Base-by-base conservation (phyloP, 1,139 yeast species). In the Protomyces pachydermus region DNA sequence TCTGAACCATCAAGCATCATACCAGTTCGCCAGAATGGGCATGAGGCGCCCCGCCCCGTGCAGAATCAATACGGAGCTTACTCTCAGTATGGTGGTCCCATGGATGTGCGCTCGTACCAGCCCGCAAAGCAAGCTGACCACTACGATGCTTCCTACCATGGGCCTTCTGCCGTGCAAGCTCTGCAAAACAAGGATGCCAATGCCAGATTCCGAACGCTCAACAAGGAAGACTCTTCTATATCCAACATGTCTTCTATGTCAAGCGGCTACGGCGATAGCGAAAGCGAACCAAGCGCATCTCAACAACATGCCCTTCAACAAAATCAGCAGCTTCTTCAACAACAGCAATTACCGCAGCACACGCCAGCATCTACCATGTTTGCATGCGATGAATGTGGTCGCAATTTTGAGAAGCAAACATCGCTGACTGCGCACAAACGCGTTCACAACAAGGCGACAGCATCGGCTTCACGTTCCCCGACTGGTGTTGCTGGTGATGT, bases 301-400 rank as follows among this genome's bases (percentile, higher is more conserved):
- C 48, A 42, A 6, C 48, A 42, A 16, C 9, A 37, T 37, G 16
- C 14, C 5, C 12, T 14, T 12, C 42, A 38, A 12, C 42, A 38
- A 16, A 18, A 38, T 38, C 42, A 38, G 42, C n/a, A 4, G 18
- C 42, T 3, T 14, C 14, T 14, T 14, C 42, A 4, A 37, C 16
- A 12, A 3, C 42, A 14, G 16, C 42, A 37, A 9, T n/a, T 14
- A 37, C 42, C 5, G 14, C 42, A 37, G 4, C 42, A 37, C 12
- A 9, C 16, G 25, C 48, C 48, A 20, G 23, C 25, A 18, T 18
- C 48, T 5, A 18, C 20, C 5, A 10, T 14, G n/a, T 65, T 38
- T 23, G 50, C 56, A 10, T 67, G 69, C 54, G 54, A 56, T 12
- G 69, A 67, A 14, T 67, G 69, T 42, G 66, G 67, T 23, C 48